Conservation (phyloP, 2,329 filamentous ascomycete genomes). For the Exophiala lecanii-corni region DNA sequence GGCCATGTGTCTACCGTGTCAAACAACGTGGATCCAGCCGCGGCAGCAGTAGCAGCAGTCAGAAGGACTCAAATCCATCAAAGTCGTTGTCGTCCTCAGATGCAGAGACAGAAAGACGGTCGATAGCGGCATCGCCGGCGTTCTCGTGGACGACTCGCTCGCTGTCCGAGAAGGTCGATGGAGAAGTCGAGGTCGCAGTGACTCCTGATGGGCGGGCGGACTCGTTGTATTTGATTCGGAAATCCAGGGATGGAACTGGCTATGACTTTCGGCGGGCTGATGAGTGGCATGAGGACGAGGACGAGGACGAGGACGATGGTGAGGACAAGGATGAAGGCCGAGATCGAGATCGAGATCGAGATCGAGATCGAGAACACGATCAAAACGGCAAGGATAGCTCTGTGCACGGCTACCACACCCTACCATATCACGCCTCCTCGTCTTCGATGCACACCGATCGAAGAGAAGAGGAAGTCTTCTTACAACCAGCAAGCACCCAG, state of each 20-base stretch:
- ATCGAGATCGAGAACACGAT: background rate
- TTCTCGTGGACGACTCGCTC: conserved; percentile 21
- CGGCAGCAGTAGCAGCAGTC: background rate
- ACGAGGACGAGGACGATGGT: conserved; percentile 1
- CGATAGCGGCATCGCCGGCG: conserved; percentile 12
- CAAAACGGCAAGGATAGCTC: background rate
- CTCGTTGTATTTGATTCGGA: conserved; percentile 14
- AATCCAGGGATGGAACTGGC: background rate
- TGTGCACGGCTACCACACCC: no score
- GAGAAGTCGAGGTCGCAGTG: conserved; percentile 24
- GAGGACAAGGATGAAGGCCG: no score
- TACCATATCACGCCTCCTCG: no score
- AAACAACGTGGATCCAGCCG: conserved; percentile 1
- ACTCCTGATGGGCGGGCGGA: conserved; percentile 26
- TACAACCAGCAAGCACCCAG: conserved; percentile 20
- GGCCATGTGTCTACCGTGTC: conserved; percentile 22
- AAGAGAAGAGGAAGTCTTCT: conserved; percentile 19
- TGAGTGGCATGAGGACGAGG: background rate
- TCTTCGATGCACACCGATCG: no score
- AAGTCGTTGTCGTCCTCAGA: conserved; percentile 1
- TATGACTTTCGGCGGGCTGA: background rate
- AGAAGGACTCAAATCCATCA: background rate
- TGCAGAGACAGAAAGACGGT: conserved; percentile 2
- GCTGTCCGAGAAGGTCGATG: conserved; percentile 13
- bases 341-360: background rate